A percentile compares a stretch with the other conserved stretches of the same genome.
Conservation (phyloP, 768 basidiomycete species). For the Lactarius psammicola region DNA sequence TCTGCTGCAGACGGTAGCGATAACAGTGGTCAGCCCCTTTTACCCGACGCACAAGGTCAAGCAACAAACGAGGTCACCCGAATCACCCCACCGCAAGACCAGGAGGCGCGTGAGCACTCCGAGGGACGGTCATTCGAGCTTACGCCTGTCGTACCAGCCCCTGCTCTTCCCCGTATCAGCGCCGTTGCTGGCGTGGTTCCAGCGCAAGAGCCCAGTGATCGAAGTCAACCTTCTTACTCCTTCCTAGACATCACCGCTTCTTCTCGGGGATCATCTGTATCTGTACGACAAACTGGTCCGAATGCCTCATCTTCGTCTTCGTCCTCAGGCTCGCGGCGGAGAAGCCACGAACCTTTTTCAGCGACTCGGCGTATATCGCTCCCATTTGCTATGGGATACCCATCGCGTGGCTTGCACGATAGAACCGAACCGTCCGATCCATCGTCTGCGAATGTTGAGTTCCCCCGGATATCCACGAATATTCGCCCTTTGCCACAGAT, state of each 20-base stretch:
- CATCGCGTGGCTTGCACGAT: neutral
- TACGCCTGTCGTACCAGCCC: slow-evolving; percentile 7
- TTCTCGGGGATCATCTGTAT: slow-evolving; percentile 19
- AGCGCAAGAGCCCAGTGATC: neutral
- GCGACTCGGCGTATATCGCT: slow-evolving; percentile 25
- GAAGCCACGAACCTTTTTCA: slow-evolving; percentile 5
- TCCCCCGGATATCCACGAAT: slow-evolving; percentile 18
- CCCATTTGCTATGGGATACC: slow-evolving; percentile 25
- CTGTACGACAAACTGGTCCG: neutral
- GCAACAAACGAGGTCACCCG: neutral
- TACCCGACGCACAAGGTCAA: slow-evolving; percentile 8
- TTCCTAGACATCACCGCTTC: slow-evolving; percentile 29
- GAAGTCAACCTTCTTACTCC: slow-evolving; percentile 21
- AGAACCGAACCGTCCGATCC: neutral
- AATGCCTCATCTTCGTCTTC: slow-evolving; percentile 19
- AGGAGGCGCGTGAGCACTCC: slow-evolving; percentile 4
- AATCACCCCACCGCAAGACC: slow-evolving; percentile 6
- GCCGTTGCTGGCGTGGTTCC: slow-evolving; percentile 7
- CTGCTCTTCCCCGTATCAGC: slow-evolving; percentile 6
- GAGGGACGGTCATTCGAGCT: slow-evolving; percentile 8
- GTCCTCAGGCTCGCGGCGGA: slow-evolving; percentile 15
- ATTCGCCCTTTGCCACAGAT: slow-evolving; percentile 21
- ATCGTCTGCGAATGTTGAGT: slow-evolving; percentile 5
- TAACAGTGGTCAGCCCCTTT: slow-evolving; percentile 13
- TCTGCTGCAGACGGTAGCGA: slow-evolving; percentile 16